These are phyloP conservation scores for Taxillus chinensis DNA, from an alignment of 164 flowering plant genomes.

Conservation along the genomic window DNA sequence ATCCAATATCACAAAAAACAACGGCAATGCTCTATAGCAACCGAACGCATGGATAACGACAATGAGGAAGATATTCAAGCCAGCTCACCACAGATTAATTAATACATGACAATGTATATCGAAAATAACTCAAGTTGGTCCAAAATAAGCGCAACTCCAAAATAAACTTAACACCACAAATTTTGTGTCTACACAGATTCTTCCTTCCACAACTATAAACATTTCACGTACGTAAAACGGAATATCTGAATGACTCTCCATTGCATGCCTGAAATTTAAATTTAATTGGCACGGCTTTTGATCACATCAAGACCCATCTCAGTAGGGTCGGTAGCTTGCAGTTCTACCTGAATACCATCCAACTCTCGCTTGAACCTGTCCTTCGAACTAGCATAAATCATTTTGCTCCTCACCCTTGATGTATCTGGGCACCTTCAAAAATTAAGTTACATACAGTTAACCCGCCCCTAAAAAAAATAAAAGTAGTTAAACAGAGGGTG, in stretches of 20 bases:
- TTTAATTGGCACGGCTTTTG: constrained; percentile 18
- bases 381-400: constrained; percentile 18
- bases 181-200: constrained; percentile 13
- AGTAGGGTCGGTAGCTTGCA: constrained; percentile 18
- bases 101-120: neutral
- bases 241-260: constrained; percentile 4
- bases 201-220: constrained; percentile 15
- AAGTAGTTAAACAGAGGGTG: too few relatives aligned
- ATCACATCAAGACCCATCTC: constrained; percentile 27
- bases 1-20: too few relatives aligned
- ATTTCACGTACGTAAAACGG: constrained; percentile 15
- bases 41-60: too few relatives aligned
- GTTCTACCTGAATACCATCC: constrained; percentile 14
- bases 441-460: neutral
- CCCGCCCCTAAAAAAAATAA: too few relatives aligned
- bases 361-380: constrained; percentile 15
- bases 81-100: too few relatives aligned
- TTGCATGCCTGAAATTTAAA: neutral
- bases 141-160: neutral
- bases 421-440: constrained; percentile 20
- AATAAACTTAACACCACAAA: constrained; percentile 3
- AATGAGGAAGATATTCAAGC: too few relatives aligned
- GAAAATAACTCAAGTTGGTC: neutral
- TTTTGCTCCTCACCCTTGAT: neutral
- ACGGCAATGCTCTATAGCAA: too few relatives aligned